Conservation (phyloP, 306 rosid species). For the Vigna trinervia region DNA sequence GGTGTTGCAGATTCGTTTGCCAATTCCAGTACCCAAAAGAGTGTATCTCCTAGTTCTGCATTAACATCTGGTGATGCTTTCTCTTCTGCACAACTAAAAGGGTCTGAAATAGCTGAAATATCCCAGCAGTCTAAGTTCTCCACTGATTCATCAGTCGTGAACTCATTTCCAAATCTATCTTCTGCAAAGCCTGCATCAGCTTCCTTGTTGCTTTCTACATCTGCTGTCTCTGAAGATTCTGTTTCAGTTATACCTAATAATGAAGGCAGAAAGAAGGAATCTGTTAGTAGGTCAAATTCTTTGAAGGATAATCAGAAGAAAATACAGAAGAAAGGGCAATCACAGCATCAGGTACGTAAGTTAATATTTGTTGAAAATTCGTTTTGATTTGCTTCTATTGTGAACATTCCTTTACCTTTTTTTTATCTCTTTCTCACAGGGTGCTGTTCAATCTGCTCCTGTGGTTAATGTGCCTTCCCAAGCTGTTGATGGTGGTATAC, state of each 20-base stretch:
- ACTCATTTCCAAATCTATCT: slow-evolving; percentile 50
- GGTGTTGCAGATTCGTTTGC: slow-evolving; percentile 47
- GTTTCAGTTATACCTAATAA: slow-evolving; percentile 44
- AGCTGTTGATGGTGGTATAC: slow-evolving; percentile 43
- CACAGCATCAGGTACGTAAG: slow-evolving; percentile 65
- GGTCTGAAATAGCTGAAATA: slow-evolving; percentile 45
- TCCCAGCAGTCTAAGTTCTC: slow-evolving; percentile 47
- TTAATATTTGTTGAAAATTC: slow-evolving; percentile 8
- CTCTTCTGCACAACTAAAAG: slow-evolving; percentile 51
- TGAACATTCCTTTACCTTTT: neutral
- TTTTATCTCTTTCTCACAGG: slow-evolving; percentile 46
- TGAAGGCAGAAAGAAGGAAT: slow-evolving; percentile 61
- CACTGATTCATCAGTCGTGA: slow-evolving; percentile 45
- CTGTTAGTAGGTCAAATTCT: slow-evolving; percentile 65
- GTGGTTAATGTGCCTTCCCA: slow-evolving; percentile 44
- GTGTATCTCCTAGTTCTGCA: slow-evolving; percentile 54
- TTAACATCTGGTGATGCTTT: slow-evolving; percentile 51
- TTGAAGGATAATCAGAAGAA: slow-evolving; percentile 70
- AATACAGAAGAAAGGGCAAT: slow-evolving; percentile 57
- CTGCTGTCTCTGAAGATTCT: slow-evolving; percentile 51
- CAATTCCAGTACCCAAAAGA: slow-evolving; percentile 56
- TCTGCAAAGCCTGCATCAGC: slow-evolving; percentile 48
- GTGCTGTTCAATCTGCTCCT: slow-evolving; percentile 53
- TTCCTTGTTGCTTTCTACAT: slow-evolving; percentile 43
- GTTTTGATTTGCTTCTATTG: slow-evolving; percentile 7